Percentiles rank a stretch among this genome's conserved stretches.
Evolutionary conservation across 371 early-diverging fungal species (phyloP).

Genomic region (Capillidium heterosporum): DNA sequence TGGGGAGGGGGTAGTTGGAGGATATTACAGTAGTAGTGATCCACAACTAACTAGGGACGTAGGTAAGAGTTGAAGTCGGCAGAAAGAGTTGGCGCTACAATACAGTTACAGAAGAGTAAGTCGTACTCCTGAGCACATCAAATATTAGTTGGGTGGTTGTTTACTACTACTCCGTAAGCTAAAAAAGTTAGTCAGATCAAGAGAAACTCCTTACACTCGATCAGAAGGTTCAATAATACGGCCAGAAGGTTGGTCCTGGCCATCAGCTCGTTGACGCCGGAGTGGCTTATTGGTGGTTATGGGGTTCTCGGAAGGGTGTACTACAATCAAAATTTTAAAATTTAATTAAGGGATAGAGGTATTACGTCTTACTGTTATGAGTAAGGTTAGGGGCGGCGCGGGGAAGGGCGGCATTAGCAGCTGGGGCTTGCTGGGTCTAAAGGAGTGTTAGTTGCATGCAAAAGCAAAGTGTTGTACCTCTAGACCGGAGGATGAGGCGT

Average conservation of each 20-base stretch:
- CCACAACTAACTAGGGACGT: no score
- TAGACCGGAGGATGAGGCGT: neutral
- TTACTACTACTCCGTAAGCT: neutral
- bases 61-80: no score
- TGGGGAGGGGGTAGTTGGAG: no score
- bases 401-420: neutral
- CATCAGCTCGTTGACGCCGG: neutral
- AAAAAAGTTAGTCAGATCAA: neutral
- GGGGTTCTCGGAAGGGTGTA: no score
- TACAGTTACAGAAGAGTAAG: no score
- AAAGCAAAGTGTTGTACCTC: neutral
- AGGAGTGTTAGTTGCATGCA: neutral
- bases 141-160: neutral
- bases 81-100: no score
- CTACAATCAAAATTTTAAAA: no score
- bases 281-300: neutral
- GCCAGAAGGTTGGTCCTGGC: neutral
- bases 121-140: no score
- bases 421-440: neutral
- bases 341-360: no score
- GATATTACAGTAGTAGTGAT: no score
- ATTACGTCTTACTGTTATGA: neutral
- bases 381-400: neutral
- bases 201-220: neutral
- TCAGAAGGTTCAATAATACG: neutral